phyloP scores from a whole-genome alignment of 805 yeast genomes.

The Kodamaea laetipori region DNA sequence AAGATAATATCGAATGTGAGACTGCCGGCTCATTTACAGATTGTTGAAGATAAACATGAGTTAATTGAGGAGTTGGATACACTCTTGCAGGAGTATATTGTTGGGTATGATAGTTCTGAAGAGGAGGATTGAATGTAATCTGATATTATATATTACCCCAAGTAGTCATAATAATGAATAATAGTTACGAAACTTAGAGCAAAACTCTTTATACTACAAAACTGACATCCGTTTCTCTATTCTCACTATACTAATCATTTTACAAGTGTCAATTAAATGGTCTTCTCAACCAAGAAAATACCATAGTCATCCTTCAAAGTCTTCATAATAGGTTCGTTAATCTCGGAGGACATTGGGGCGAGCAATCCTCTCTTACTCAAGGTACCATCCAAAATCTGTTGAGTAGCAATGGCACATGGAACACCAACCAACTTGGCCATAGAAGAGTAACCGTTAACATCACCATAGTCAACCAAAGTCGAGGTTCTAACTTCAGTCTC shows the following conservation, averaged over 20 bases:
- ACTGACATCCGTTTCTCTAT: too few species aligned
- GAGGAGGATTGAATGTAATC: slow-evolving; percentile 10
- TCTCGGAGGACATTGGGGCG: slow-evolving; percentile 91
- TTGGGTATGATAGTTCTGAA: slow-evolving; percentile 44
- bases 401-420: slow-evolving; percentile 95
- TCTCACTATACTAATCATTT: too few species aligned
- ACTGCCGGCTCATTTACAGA: slow-evolving; percentile 13
- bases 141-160: too few species aligned
- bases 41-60: slow-evolving; percentile 55
- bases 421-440: slow-evolving; percentile 99
- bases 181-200: too few species aligned
- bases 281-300: slow-evolving; percentile 74
- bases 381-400: slow-evolving; percentile 81
- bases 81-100: slow-evolving; percentile 49
- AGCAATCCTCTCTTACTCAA: slow-evolving; percentile 77
- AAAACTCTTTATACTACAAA: too few species aligned
- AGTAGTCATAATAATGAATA: too few species aligned
- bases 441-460: slow-evolving; percentile 84
- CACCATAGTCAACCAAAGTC: slow-evolving; percentile 93
- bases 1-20: slow-evolving; percentile 26
- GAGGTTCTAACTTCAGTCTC: slow-evolving; percentile 89
- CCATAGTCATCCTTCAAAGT: slow-evolving; percentile 87
- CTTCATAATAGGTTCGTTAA: slow-evolving; percentile 89
- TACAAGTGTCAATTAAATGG: slow-evolving; percentile 8
- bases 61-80: slow-evolving; percentile 50